These are phyloP conservation scores for Neofusicoccum ribis DNA, from an alignment of 2,329 filamentous ascomycete genomes.

Conservation along the genomic window DNA sequence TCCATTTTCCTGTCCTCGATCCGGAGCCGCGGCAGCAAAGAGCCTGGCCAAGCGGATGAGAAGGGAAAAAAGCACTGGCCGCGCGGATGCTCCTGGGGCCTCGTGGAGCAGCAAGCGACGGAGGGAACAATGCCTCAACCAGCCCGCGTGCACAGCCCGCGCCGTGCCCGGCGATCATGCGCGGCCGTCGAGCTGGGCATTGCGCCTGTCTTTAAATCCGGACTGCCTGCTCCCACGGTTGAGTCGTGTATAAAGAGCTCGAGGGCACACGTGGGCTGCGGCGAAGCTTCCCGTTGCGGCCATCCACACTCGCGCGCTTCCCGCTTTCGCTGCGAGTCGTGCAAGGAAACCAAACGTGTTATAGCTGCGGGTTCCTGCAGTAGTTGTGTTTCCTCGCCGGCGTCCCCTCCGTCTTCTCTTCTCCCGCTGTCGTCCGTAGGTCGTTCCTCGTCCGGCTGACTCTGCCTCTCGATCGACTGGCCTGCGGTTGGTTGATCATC, in stretches of 20 bases:
- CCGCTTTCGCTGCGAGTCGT: background rate
- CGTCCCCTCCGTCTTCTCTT: background rate
- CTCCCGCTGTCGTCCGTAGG: background rate
- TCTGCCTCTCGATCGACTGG: background rate
- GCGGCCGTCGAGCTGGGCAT: background rate
- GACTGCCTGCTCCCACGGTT: no score
- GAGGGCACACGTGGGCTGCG: background rate
- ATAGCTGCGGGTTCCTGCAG: constrained; percentile 11
- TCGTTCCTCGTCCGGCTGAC: background rate
- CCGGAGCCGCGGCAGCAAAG: background rate
- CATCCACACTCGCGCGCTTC: background rate
- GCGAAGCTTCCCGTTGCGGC: background rate
- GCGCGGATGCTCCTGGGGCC: background rate
- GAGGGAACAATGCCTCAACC: background rate
- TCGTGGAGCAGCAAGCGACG: background rate
- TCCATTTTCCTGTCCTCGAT: background rate
- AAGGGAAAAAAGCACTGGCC: background rate
- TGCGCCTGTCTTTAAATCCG: no score
- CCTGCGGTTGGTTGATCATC: background rate
- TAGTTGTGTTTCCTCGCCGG: background rate
- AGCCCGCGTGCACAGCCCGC: background rate
- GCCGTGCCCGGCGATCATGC: background rate
- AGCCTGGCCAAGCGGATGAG: background rate
- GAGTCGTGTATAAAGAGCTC: background rate
- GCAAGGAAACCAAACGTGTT: background rate